Evolutionary conservation across 352 stramenopile genomes (phyloP).

Genomic region (Phytophthora rubi): DNA sequence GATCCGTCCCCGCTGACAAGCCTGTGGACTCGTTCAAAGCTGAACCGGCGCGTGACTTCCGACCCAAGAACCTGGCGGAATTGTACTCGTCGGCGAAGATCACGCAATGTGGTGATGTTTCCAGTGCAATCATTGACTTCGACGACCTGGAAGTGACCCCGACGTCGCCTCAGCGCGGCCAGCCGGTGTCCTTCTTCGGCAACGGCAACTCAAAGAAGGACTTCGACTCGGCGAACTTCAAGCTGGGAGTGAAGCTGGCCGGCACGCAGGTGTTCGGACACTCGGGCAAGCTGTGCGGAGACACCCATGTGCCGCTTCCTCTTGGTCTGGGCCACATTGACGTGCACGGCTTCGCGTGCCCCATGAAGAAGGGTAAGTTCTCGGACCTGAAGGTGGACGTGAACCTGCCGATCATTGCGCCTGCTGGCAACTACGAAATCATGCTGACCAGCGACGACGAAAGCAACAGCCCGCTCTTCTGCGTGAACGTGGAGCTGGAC

Average conservation of each 20-base stretch:
- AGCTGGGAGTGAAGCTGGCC: slow-evolving; percentile 75
- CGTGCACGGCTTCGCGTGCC: slow-evolving; percentile 81
- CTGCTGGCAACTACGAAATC: slow-evolving; percentile 84
- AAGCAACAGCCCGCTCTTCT: slow-evolving; percentile 63
- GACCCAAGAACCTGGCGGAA: slow-evolving; percentile 37
- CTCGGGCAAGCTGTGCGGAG: slow-evolving; percentile 74
- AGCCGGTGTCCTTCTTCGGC: slow-evolving; percentile 75
- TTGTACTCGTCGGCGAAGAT: slow-evolving; percentile 78
- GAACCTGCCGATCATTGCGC: slow-evolving; percentile 83
- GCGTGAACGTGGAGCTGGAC: slow-evolving; percentile 80
- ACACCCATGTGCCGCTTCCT: slow-evolving; percentile 81
- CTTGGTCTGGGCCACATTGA: slow-evolving; percentile 88
- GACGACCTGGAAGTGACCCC: slow-evolving; percentile 72
- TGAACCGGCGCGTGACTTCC: slow-evolving; percentile 37
- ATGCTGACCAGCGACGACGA: slow-evolving; percentile 65
- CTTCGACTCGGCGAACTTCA: slow-evolving; percentile 70
- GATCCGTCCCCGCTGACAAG: slow-evolving; percentile 18
- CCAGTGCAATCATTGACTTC: slow-evolving; percentile 69
- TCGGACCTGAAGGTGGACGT: slow-evolving; percentile 80
- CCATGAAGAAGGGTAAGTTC: slow-evolving; percentile 67
- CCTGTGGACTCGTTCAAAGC: slow-evolving; percentile 38
- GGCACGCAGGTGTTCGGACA: slow-evolving; percentile 78
- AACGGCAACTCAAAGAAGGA: slow-evolving; percentile 73
- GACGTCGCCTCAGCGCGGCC: slow-evolving; percentile 70
- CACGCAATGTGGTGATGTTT: slow-evolving; percentile 77